Evolutionary conservation across 202 grass and related monocot species (phyloP), one percentile per base, ranked within the genome.

Genomic region (Schoenoplectus triqueter): DNA sequence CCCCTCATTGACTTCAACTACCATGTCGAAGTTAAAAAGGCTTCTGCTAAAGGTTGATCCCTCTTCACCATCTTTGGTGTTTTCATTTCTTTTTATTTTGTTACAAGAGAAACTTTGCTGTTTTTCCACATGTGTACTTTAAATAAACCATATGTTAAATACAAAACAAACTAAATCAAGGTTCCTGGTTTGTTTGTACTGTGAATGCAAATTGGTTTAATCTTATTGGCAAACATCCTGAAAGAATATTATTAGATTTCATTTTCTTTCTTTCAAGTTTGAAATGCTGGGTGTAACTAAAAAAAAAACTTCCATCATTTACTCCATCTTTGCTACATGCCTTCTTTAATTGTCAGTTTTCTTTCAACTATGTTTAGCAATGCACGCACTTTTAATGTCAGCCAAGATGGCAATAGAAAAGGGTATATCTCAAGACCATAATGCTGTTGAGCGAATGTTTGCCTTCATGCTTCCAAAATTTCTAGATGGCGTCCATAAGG

Each of bases 1-100:
- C 95, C 95, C 82, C 92, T 97, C 42, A 86, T 97, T 80, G 92
- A 92, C 85, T 97, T 94, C 68, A 94, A 94, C 88, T 90, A 92
- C 80, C 86, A 97, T 65, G 92, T 93, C 61, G 95, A 97, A 91
- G 92, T 97, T 80, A 92, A 88, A 84, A 94, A 92, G 80, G 89
- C 88, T 89, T 89, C 89, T 84, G 85, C 94, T 85, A 85, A 86
- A 89, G 95, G 95, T 97, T 83, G 68, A 31, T 78, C 79, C 79
- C 8, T 86, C 7, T 52, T 74, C 13, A 14, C 73, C 52, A 56
- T 57, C 21, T 39, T 10, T 57, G 20, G 5, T 55, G 11, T 77
- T 40, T 2, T 20, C 18, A 6, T 77, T 74, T 31, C 4, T 11
- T 75, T 51, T 20, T 75, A 19, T 21, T 52, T 51, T 41, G n/a